Conservation (phyloP, 192 early-diverging fungal genomes). For the Spizellomyces sp. region DNA sequence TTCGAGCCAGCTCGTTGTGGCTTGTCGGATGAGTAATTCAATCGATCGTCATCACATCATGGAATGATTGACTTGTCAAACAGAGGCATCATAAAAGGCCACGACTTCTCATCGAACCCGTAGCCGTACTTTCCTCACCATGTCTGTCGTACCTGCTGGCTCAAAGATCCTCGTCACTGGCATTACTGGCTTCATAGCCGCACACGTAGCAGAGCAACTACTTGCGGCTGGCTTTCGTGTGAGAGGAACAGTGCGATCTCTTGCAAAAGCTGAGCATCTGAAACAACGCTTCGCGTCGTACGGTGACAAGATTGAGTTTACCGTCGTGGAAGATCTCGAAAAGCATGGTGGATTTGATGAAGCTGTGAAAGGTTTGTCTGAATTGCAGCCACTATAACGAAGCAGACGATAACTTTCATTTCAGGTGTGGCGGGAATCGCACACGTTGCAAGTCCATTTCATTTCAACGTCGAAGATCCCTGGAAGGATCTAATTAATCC, state of each 20-base stretch:
- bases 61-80: too few relatives aligned
- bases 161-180: constrained; percentile 40
- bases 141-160: background rate
- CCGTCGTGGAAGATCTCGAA: constrained; percentile 38
- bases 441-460: constrained; percentile 48
- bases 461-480: constrained; percentile 27
- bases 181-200: constrained; percentile 43
- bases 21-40: too few relatives aligned
- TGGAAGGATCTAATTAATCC: constrained; percentile 43
- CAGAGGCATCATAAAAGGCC: too few relatives aligned
- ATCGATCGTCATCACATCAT: too few relatives aligned
- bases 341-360: constrained; percentile 40
- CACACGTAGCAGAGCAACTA: constrained; percentile 46
- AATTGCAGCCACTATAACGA: background rate
- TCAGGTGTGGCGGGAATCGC: constrained; percentile 37
- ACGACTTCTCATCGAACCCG: too few relatives aligned
- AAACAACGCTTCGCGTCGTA: constrained; percentile 11
- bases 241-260: constrained; percentile 40
- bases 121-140: too few relatives aligned
- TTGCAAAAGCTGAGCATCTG: constrained; percentile 34
- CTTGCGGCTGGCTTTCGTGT: constrained; percentile 44
- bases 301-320: constrained; percentile 26
- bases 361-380: constrained; percentile 40
- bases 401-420: constrained; percentile 11
- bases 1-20: too few relatives aligned